These are phyloP conservation scores for Penicillium sp. DNA, from an alignment of 2,329 filamentous ascomycete genomes.

Conservation along the genomic window DNA sequence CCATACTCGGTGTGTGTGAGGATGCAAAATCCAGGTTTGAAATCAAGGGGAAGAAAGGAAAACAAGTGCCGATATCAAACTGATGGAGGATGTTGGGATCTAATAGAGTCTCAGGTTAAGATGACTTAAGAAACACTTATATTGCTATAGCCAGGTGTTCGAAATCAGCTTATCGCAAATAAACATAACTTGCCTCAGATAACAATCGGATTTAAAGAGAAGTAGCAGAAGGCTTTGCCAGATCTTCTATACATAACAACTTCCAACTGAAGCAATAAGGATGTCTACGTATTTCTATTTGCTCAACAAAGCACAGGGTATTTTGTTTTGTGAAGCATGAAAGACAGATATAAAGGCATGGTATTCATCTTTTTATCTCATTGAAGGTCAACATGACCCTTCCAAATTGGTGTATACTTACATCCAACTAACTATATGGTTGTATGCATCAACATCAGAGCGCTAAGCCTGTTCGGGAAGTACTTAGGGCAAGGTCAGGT, in stretches of 20 bases:
- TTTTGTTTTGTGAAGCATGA: not conserved
- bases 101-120: not conserved
- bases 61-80: not conserved
- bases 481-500: not conserved
- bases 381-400: not conserved
- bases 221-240: not conserved
- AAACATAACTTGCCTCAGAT: not conserved
- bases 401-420: not conserved
- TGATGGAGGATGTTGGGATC: not conserved
- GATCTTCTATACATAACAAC: not conserved
- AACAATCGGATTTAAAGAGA: not conserved
- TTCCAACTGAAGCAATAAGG: not conserved
- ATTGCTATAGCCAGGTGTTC: not conserved
- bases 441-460: not conserved
- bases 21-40: not conserved
- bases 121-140: not conserved
- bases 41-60: not conserved
- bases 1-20: not conserved
- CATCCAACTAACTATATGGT: not conserved
- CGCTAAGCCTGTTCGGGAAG: not conserved
- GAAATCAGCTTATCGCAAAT: not conserved
- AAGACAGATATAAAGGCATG: constrained; percentile 3
- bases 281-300: constrained; percentile 1
- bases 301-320: not conserved
- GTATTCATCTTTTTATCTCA: not conserved